Evolutionary conservation across 768 basidiomycete species (phyloP), one percentile per base, ranked within the genome.

Genomic region (Melanogaster broomeanus): DNA sequence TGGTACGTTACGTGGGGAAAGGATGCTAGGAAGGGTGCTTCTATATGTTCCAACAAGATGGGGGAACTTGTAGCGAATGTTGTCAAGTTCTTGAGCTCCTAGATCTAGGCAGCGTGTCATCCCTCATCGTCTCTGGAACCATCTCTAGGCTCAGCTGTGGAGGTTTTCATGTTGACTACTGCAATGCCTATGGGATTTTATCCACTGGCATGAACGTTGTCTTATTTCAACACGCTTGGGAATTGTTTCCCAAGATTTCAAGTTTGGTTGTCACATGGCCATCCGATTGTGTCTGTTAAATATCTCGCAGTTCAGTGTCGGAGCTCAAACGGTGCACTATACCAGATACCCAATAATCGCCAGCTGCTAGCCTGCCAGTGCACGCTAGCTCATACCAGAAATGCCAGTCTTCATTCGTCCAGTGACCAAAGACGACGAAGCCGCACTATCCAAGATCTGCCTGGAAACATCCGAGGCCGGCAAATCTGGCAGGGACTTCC

Each of bases 381-480:
- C 31, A 31, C 31, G 15, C 30, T 10, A 30, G 30, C 30, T 30
- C 30, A 37, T 37, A 53, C 15, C 39, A 15, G 16, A 21, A 18
- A 74, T 72, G 72, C 57, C 77, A 30, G 51, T 79, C 49, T 70
- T 62, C 34, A 80, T 90, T 55, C 85, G 89, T 50, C 74, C 65
- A 57, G 86, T 78, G 8, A 77, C 74, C 18, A 72, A 75, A 51
- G 69, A 67, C 13, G 89, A 91, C 60, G 74, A 72, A 16, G 64
- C 73, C 3, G 75, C 82, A 0, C 70, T 93, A 41, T 87, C 85
- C 49, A 76, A 69, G 43, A 87, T 92, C 58, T 93, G 90, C 65
- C 76, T 93, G 25, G 73, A 86, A 47, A 91, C 89, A 4, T 87
- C 79, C 18, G 77, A 87, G 47, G 87, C 85, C 19, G 89, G 90